Evolutionary conservation across 306 rosid species (phyloP).

Genomic region (Vigna nakashimae): DNA sequence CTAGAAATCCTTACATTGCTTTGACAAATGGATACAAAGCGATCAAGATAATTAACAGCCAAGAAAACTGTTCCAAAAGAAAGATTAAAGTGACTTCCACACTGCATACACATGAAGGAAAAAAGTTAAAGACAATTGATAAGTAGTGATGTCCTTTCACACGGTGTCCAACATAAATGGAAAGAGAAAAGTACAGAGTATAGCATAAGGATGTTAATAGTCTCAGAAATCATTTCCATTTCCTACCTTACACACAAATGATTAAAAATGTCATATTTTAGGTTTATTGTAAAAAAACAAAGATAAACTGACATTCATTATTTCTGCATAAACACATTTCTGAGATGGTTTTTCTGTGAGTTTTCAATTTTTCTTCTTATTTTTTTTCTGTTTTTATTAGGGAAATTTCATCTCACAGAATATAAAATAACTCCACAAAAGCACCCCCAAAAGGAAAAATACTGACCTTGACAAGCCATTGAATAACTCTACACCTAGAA

Average conservation of each 20-base stretch:
- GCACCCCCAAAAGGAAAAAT: background rate
- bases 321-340: no score
- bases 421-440: background rate
- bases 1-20: background rate
- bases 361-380: no score
- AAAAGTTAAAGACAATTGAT: background rate
- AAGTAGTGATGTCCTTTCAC: background rate
- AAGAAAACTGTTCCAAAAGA: conserved; percentile 13
- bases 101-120: conserved; percentile 7
- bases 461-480: conserved; percentile 26
- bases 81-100: conserved; percentile 15
- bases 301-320: background rate
- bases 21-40: conserved; percentile 26
- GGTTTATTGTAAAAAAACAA: background rate
- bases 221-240: background rate
- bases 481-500: background rate
- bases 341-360: no score
- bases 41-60: conserved; percentile 20
- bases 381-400: no score
- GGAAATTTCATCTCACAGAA: background rate
- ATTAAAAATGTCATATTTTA: background rate
- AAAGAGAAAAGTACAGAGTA: background rate
- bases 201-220: background rate
- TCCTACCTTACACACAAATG: background rate
- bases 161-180: background rate